Percentiles rank a stretch among this genome's conserved stretches.
Evolutionary conservation across 768 basidiomycete genomes (phyloP).

Genomic region (Psilocybe cubensis): DNA sequence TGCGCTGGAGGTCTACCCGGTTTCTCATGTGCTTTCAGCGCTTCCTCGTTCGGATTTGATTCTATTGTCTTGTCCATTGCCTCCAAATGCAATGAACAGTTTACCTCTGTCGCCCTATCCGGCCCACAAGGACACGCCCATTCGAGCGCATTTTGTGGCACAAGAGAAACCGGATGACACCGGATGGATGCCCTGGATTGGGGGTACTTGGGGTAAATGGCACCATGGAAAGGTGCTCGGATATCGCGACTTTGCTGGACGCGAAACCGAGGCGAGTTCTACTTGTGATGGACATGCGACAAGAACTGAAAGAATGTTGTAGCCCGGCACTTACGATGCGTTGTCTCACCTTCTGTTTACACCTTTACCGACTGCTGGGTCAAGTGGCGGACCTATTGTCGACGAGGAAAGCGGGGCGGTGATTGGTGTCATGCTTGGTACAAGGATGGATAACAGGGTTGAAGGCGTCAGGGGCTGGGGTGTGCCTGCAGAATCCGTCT

Average conservation of each 20-base stretch:
- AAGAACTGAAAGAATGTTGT: conserved; percentile 4
- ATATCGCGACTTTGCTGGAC: conserved; percentile 62
- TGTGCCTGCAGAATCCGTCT: conserved; percentile 63
- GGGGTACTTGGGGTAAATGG: conserved; percentile 61
- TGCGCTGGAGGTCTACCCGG: conserved; percentile 38
- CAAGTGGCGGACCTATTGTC: conserved; percentile 72
- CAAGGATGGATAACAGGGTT: conserved; percentile 56
- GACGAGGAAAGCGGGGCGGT: conserved; percentile 65
- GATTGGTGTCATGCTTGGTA: conserved; percentile 65
- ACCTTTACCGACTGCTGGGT: conserved; percentile 61
- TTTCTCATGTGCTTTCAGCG: conserved; percentile 53
- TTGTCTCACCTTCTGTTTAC: conserved; percentile 59
- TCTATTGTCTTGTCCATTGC: conserved; percentile 39
- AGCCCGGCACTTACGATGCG: conserved; percentile 74
- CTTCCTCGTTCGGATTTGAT: conserved; percentile 62
- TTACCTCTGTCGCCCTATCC: conserved; percentile 72
- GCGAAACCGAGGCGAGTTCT: conserved; percentile 52
- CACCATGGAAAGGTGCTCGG: conserved; percentile 52
- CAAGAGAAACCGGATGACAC: conserved; percentile 38
- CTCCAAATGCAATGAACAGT: conserved; percentile 34
- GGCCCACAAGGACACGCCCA: conserved; percentile 41
- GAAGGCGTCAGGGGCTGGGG: conserved; percentile 65
- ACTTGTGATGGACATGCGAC: not conserved
- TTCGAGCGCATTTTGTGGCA: conserved; percentile 61
- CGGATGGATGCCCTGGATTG: conserved; percentile 55